phyloP scores from a whole-genome alignment of 495 filamentous ascomycete species.

The Podospora tetraspora region DNA sequence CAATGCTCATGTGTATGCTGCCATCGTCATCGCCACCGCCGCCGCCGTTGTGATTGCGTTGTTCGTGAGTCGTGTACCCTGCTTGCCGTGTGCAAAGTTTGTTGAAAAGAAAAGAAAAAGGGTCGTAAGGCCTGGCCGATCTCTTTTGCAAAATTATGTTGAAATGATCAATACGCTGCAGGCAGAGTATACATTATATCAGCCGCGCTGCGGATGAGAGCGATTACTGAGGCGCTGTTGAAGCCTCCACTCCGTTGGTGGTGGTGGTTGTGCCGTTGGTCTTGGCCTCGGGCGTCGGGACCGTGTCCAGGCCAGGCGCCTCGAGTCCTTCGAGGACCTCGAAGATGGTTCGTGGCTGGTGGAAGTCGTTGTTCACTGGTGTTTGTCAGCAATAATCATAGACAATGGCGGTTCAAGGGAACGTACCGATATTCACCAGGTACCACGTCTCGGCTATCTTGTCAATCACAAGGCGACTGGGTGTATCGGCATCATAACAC shows the following conservation, averaged over 20 bases:
- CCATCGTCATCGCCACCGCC: neutral
- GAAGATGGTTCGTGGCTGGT: constrained; percentile 69
- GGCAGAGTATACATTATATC: constrained; percentile 1
- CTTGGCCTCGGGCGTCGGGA: constrained; percentile 14
- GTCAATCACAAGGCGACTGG: constrained; percentile 78
- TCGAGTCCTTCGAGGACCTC: constrained; percentile 75
- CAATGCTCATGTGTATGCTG: constrained; percentile 11
- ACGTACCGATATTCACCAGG: constrained; percentile 88
- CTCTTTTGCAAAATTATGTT: constrained; percentile 7
- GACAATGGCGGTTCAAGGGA: neutral
- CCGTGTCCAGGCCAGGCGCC: constrained; percentile 57
- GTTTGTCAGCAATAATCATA: constrained; percentile 10
- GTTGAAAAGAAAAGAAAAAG: constrained; percentile 6
- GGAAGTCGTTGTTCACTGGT: constrained; percentile 94
- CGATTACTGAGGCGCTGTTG: constrained; percentile 24
- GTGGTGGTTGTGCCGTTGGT: constrained; percentile 12
- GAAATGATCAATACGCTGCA: constrained; percentile 9
- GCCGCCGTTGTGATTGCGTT: neutral
- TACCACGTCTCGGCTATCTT: constrained; percentile 85
- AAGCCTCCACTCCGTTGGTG: constrained; percentile 21
- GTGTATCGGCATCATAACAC: constrained; percentile 71
- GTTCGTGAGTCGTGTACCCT: constrained; percentile 4
- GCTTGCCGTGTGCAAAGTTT: constrained; percentile 5
- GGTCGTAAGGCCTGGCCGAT: neutral
- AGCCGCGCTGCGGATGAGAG: constrained; percentile 1